phyloP scores from a whole-genome alignment of 2,329 filamentous ascomycete species.

The Nannizzia gypsea region DNA sequence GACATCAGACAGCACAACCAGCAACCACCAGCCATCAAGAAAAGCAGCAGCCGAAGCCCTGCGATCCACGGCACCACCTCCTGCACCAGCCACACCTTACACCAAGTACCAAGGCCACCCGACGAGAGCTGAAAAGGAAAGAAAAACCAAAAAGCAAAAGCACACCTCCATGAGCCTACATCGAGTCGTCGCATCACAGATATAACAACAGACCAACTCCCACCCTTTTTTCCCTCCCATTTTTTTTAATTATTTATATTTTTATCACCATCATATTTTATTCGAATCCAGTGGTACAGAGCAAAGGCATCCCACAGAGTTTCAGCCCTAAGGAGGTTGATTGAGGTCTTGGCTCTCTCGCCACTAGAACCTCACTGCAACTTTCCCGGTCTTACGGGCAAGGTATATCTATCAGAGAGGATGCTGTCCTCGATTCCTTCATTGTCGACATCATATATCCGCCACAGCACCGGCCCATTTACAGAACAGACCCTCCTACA shows the following conservation, averaged over 20 bases:
- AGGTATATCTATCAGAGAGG: background rate
- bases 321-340: background rate
- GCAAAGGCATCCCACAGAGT: background rate
- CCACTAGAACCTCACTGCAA: constrained; percentile 3
- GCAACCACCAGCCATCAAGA: no score
- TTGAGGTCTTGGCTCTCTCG: background rate
- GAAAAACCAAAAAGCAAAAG: background rate
- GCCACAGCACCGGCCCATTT: constrained; percentile 2
- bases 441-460: background rate
- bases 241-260: background rate
- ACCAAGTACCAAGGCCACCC: background rate
- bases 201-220: background rate
- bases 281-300: background rate
- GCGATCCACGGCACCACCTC: background rate
- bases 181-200: background rate
- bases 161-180: background rate
- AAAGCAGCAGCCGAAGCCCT: no score
- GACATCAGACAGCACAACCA: background rate
- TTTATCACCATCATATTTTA: background rate
- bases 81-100: background rate
- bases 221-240: background rate
- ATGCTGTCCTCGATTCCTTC: constrained; percentile 5
- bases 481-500: background rate
- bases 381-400: background rate
- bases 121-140: background rate